Evolutionary conservation across 345 rosid genomes (phyloP).

Genomic region (Cardiospermum halicacabum): DNA sequence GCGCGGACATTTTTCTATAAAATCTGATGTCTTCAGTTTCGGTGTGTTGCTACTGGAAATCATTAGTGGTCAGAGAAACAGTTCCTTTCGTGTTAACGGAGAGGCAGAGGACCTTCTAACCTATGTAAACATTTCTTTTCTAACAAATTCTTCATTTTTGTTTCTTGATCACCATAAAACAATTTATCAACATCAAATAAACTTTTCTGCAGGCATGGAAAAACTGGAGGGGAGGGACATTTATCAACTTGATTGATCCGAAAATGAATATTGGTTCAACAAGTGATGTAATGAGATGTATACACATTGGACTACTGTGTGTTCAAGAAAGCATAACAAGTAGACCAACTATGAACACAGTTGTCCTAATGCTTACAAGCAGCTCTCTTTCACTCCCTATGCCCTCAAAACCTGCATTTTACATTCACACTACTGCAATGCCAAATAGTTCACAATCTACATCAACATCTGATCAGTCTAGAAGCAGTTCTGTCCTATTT

Average conservation of each 20-base stretch:
- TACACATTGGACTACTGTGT: constrained; percentile 51
- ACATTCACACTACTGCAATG: constrained; percentile 11
- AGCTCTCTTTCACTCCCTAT: constrained; percentile 29
- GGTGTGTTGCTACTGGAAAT: no score
- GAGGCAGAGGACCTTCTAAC: no score
- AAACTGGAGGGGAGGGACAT: constrained; percentile 40
- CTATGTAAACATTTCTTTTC: no score
- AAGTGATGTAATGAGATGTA: constrained; percentile 38
- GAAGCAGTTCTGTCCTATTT: neutral
- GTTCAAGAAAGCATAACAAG: constrained; percentile 40
- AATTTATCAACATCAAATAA: no score
- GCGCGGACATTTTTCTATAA: no score
- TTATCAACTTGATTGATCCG: constrained; percentile 31
- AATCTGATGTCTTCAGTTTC: no score
- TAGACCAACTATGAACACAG: constrained; percentile 43
- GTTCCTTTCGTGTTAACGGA: no score
- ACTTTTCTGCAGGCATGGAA: constrained; percentile 48
- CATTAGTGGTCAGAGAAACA: no score
- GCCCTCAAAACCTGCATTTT: constrained; percentile 42
- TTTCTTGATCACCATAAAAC: no score
- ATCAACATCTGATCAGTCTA: neutral
- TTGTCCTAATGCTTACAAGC: constrained; percentile 45
- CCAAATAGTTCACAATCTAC: constrained; percentile 8
- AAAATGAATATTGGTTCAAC: constrained; percentile 21
- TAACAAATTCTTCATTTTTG: no score